Evolutionary conservation across 306 rosid genomes (phyloP).

Genomic region (Dryas drummondii): DNA sequence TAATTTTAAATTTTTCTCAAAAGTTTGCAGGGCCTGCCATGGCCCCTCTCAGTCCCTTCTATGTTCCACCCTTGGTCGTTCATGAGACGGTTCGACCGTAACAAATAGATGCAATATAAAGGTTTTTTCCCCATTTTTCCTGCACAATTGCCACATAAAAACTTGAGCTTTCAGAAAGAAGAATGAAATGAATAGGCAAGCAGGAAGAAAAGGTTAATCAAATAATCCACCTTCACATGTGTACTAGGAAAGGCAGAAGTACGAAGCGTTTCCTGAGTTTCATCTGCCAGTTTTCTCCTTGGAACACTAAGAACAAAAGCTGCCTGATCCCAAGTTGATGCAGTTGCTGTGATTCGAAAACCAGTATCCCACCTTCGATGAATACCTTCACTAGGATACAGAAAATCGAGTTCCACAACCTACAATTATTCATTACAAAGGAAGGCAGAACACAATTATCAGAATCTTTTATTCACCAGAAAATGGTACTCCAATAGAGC

Average conservation of each 20-base stretch:
- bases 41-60: too few species aligned
- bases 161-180: conserved; percentile 22
- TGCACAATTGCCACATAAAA: conserved; percentile 40
- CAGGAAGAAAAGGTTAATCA: conserved; percentile 2
- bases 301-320: conserved; percentile 86
- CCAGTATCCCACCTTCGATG: conserved; percentile 59
- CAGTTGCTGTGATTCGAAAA: conserved; percentile 87
- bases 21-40: too few species aligned
- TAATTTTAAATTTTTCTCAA: too few species aligned
- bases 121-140: conserved; percentile 94
- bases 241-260: conserved; percentile 90
- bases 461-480: neutral
- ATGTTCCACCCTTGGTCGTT: conserved; percentile 22
- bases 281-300: conserved; percentile 85
- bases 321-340: conserved; percentile 90
- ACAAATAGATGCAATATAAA: conserved; percentile 85
- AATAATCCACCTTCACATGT: conserved; percentile 71
- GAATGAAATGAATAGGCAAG: neutral
- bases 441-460: neutral
- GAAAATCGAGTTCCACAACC: conserved; percentile 57
- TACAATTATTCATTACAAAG: conserved; percentile 10
- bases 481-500: neutral
- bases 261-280: conserved; percentile 94
- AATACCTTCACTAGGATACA: conserved; percentile 57
- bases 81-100: conserved; percentile 91